Evolutionary conservation across 495 filamentous ascomycete genomes (phyloP).

Genomic region (Symbiotaphrina buchneri): DNA sequence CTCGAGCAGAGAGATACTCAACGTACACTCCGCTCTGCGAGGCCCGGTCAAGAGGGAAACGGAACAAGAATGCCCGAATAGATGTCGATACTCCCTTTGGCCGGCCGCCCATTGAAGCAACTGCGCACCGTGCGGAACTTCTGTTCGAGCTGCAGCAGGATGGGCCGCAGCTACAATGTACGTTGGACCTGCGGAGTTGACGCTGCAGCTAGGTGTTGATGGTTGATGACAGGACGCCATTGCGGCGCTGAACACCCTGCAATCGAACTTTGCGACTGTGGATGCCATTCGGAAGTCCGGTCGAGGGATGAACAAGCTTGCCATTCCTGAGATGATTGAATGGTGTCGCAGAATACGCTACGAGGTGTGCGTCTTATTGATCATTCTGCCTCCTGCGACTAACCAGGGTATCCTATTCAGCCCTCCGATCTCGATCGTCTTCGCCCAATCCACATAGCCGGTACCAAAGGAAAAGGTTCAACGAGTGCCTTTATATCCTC

Average conservation of each 20-base stretch:
- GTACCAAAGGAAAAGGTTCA: slow-evolving; percentile 85
- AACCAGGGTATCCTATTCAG: slow-evolving; percentile 12
- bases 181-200: not conserved
- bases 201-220: not conserved
- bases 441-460: slow-evolving; percentile 65
- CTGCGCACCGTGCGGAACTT: too few species aligned
- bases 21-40: too few species aligned
- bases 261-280: slow-evolving; percentile 63
- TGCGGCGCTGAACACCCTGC: slow-evolving; percentile 67
- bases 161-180: slow-evolving; percentile 8
- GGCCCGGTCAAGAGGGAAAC: too few species aligned
- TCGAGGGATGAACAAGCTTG: slow-evolving; percentile 37
- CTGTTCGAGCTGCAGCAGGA: not conserved
- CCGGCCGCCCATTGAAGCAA: too few species aligned
- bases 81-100: too few species aligned
- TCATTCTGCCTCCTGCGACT: not conserved
- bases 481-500: slow-evolving; percentile 48
- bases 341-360: slow-evolving; percentile 65
- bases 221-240: slow-evolving; percentile 45
- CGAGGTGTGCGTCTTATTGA: slow-evolving; percentile 25
- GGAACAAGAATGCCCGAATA: too few species aligned
- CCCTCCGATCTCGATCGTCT: slow-evolving; percentile 54
- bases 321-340: slow-evolving; percentile 52
- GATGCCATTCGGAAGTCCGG: slow-evolving; percentile 52
- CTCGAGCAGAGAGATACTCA: too few species aligned